Evolutionary conservation across 2,329 filamentous ascomycete genomes (phyloP), one percentile per base, ranked within the genome.

Genomic region (Whalleya microplaca): DNA sequence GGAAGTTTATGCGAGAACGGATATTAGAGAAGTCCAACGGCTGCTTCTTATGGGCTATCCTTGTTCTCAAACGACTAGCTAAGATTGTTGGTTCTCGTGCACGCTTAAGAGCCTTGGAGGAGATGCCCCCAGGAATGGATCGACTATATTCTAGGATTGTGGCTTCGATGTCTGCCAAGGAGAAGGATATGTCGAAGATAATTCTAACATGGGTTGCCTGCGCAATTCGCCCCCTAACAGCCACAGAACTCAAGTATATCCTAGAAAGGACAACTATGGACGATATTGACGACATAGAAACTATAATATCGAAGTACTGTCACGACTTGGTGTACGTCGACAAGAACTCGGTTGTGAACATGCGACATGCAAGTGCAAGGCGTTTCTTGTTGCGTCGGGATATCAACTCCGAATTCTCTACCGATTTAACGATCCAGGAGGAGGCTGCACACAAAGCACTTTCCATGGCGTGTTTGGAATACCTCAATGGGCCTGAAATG

Each of bases 301-400:
- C 69, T 41, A 64, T 65, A 53, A 67, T 72, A 27, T 48, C 51
- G 12, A 58, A 64, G 16, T 62, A 72, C 1, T 74, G 72, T 55
- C 73, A 73, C 6, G 71, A 77, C 45, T 64, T 77, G 20, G 71
- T 76, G 3, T 52, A 62, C n/a, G 61, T 76, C 12, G 73, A 27
- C 9, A 27, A 66, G 21, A 61, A 61, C 20, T 63, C 61, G 9
- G 67, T 58, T 45, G 65, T 76, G 1, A 64, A 72, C 37, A 71
- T 76, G 64, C 63, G 76, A 20, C 76, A 78, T 58, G 67, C 72
- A 48, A 77, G 75, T 14, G 74, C 73, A 19, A 66, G 71, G 52
- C 64, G 69, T 53, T 73, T 72, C 43, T 64, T 71, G 20, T 9
- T 73, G 14, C 55, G 50, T 18, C 42, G 51, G 6, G 52, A 60